These are phyloP conservation scores for Amanita pallidorosea DNA, from an alignment of 768 basidiomycete genomes.

Conservation along the genomic window DNA sequence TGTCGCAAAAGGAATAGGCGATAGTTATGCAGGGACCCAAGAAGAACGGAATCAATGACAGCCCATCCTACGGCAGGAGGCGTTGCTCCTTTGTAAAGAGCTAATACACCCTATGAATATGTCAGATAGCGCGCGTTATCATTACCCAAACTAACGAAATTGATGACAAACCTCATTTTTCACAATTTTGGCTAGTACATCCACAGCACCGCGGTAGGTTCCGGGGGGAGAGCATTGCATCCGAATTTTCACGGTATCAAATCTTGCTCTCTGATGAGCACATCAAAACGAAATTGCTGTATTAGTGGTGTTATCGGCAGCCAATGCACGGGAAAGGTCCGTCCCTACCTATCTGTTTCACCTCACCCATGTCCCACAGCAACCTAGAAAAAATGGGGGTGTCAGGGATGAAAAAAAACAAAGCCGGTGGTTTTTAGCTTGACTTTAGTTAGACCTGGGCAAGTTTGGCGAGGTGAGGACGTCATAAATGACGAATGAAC, in stretches of 20 bases:
- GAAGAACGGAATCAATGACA: slow-evolving; percentile 57
- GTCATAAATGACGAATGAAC: slow-evolving; percentile 9
- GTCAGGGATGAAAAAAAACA: background rate
- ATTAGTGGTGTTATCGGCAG: slow-evolving; percentile 5
- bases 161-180: slow-evolving; percentile 42
- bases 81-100: slow-evolving; percentile 67
- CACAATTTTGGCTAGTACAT: slow-evolving; percentile 45
- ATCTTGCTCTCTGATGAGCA: slow-evolving; percentile 24
- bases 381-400: slow-evolving; percentile 29
- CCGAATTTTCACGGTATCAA: slow-evolving; percentile 67
- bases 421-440: slow-evolving; percentile 2
- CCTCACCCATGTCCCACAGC: slow-evolving; percentile 59
- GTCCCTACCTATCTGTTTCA: slow-evolving; percentile 6
- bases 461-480: slow-evolving; percentile 1
- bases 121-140: background rate
- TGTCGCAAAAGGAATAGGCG: slow-evolving; percentile 45
- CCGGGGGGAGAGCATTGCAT: slow-evolving; percentile 60
- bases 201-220: slow-evolving; percentile 50
- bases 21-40: slow-evolving; percentile 66
- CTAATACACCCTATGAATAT: slow-evolving; percentile 38
- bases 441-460: slow-evolving; percentile 42
- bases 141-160: slow-evolving; percentile 2
- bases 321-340: slow-evolving; percentile 2
- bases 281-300: background rate
- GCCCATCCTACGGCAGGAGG: slow-evolving; percentile 69